These are phyloP conservation scores for Alternaria solani DNA, from an alignment of 2,329 filamentous ascomycete genomes.

Conservation along the genomic window DNA sequence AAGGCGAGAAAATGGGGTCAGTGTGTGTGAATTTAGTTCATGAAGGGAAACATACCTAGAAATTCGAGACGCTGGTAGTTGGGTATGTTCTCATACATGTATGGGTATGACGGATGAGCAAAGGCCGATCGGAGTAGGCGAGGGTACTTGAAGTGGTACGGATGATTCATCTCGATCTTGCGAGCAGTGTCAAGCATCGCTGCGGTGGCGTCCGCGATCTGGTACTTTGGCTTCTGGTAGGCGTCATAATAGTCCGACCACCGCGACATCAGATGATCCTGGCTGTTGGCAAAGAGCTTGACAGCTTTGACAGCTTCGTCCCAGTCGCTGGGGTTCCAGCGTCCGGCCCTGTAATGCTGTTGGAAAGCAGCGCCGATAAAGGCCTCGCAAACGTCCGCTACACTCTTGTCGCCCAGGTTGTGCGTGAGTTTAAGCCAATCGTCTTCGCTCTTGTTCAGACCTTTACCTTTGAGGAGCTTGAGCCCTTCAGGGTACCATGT, in stretches of 20 bases:
- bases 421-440: conserved; percentile 64
- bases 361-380: conserved; percentile 85
- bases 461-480: conserved; percentile 76
- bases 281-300: conserved; percentile 72
- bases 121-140: conserved; percentile 84
- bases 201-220: conserved; percentile 67
- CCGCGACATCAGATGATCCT: conserved; percentile 71
- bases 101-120: conserved; percentile 83
- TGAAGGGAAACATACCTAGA: background rate
- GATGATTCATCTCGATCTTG: conserved; percentile 67
- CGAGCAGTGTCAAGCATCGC: conserved; percentile 73
- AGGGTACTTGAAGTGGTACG: conserved; percentile 76
- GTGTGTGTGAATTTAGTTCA: background rate
- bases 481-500: conserved; percentile 89
- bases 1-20: conserved; percentile 71
- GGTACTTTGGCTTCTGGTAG: conserved; percentile 77
- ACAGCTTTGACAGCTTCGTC: conserved; percentile 71
- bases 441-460: conserved; percentile 58
- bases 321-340: conserved; percentile 59
- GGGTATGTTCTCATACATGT: conserved; percentile 77
- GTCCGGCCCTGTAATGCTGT: conserved; percentile 56
- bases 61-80: conserved; percentile 71
- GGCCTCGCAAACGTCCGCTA: conserved; percentile 94
- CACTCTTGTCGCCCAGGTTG: conserved; percentile 80
- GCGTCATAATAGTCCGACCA: conserved; percentile 77